phyloP scores from a whole-genome alignment of 2,329 filamentous ascomycete genomes.

The Talaromyces sp. region DNA sequence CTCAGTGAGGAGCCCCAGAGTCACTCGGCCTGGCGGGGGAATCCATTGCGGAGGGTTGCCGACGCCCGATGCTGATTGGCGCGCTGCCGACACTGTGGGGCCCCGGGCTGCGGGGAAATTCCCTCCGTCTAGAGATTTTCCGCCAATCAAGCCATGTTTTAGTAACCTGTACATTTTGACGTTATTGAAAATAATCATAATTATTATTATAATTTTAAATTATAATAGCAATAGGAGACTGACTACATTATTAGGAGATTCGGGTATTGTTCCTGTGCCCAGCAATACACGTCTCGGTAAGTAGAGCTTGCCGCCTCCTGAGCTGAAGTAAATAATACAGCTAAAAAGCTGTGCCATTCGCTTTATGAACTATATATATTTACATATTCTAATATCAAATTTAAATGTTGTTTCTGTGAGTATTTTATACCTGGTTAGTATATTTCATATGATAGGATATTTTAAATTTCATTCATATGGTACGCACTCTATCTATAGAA shows the following conservation, averaged over 20 bases:
- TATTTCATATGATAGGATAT: no score
- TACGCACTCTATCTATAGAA: not conserved
- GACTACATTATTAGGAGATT: no score
- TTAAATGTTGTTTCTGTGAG: no score
- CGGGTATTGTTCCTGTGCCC: no score
- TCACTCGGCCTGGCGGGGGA: not conserved
- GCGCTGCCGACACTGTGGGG: constrained; percentile 5
- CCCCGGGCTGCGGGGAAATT: constrained; percentile 14
- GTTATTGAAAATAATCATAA: not conserved
- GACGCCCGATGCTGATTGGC: constrained; percentile 10
- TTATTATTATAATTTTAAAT: not conserved
- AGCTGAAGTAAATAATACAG: no score
- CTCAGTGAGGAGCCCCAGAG: not conserved
- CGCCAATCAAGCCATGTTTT: constrained; percentile 7
- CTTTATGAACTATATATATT: no score
- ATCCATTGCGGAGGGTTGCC: not conserved
- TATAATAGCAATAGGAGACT: no score
- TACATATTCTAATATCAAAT: no score
- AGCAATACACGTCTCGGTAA: no score
- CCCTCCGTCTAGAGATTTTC: constrained; percentile 11
- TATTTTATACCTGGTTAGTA: no score
- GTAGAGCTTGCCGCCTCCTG: no score
- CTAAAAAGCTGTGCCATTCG: no score
- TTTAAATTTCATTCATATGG: not conserved
- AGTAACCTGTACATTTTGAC: not conserved